These are phyloP conservation scores for Clonostachys chloroleuca DNA, from an alignment of 2,329 filamentous ascomycete genomes.

Conservation along the genomic window DNA sequence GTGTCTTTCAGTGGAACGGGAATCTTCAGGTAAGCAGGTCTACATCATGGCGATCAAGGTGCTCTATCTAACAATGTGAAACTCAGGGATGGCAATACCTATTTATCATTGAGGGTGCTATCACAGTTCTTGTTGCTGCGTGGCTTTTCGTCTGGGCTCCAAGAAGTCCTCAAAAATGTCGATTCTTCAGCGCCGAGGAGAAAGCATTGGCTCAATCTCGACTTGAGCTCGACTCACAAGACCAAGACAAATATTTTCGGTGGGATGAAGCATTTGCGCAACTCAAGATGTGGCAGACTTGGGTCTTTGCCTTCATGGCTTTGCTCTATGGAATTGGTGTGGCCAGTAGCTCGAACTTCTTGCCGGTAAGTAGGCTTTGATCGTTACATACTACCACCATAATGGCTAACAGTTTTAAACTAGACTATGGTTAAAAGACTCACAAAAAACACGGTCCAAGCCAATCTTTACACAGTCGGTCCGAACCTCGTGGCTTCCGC, in stretches of 20 bases:
- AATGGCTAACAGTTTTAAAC: background rate
- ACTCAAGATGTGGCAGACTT: slow-evolving; percentile 12
- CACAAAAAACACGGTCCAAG: slow-evolving; percentile 17
- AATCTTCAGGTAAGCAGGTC: slow-evolving; percentile 5
- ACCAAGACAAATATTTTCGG: slow-evolving; percentile 10
- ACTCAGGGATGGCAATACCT: slow-evolving; percentile 16
- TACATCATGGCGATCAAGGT: background rate
- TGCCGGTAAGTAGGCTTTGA: slow-evolving; percentile 6
- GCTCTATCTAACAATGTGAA: background rate
- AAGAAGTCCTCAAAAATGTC: slow-evolving; percentile 10
- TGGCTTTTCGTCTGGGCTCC: slow-evolving; percentile 12
- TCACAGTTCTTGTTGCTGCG: slow-evolving; percentile 10
- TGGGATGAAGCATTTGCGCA: slow-evolving; percentile 13
- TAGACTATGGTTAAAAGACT: slow-evolving; percentile 26
- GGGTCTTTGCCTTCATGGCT: slow-evolving; percentile 13
- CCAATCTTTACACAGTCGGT: slow-evolving; percentile 16
- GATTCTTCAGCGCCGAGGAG: slow-evolving; percentile 14
- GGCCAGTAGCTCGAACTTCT: slow-evolving; percentile 14
- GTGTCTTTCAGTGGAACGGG: slow-evolving; percentile 14
- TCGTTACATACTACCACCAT: too few relatives aligned
- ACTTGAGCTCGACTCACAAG: slow-evolving; percentile 13
- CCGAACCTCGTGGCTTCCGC: slow-evolving; percentile 13
- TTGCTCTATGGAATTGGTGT: slow-evolving; percentile 15
- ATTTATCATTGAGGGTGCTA: slow-evolving; percentile 17
- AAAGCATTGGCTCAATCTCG: slow-evolving; percentile 13